Evolutionary conservation across 2,329 filamentous ascomycete species (phyloP).

Genomic region (Pestalotiopsis sp.): DNA sequence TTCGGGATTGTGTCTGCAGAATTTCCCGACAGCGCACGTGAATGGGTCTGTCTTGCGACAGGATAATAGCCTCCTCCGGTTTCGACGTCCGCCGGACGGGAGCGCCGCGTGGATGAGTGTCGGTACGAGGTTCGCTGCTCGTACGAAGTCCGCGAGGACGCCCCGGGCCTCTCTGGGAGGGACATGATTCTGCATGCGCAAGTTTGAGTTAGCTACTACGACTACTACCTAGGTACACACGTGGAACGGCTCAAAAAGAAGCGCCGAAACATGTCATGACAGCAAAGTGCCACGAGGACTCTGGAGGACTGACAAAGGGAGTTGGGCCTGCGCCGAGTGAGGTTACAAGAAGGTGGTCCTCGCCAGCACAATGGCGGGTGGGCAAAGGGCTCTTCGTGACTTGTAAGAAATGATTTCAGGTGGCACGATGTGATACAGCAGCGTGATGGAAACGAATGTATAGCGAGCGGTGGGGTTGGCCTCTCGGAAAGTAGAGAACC

Average conservation of each 20-base stretch:
- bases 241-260: not conserved
- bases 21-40: conserved; percentile 58
- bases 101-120: conserved; percentile 68
- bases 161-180: conserved; percentile 66
- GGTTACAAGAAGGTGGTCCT: not conserved
- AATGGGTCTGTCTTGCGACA: conserved; percentile 43
- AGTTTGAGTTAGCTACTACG: conserved; percentile 13
- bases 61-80: conserved; percentile 52
- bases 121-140: conserved; percentile 67
- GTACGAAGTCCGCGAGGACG: conserved; percentile 51
- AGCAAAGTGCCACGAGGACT: not conserved
- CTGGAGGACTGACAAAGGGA: not conserved
- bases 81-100: conserved; percentile 70
- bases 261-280: not conserved
- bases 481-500: not conserved
- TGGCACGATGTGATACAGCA: not conserved
- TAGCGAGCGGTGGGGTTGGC: not conserved
- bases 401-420: conserved; percentile 4
- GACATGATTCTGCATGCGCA: conserved; percentile 52
- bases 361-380: not conserved
- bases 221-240: conserved; percentile 2
- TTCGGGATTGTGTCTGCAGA: conserved; percentile 59
- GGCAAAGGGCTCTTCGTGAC: not conserved
- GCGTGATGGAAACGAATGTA: not conserved
- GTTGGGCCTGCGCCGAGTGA: not conserved